Evolutionary conservation across 2,329 filamentous ascomycete genomes (phyloP).

Genomic region (Dactylellina drechsleri): DNA sequence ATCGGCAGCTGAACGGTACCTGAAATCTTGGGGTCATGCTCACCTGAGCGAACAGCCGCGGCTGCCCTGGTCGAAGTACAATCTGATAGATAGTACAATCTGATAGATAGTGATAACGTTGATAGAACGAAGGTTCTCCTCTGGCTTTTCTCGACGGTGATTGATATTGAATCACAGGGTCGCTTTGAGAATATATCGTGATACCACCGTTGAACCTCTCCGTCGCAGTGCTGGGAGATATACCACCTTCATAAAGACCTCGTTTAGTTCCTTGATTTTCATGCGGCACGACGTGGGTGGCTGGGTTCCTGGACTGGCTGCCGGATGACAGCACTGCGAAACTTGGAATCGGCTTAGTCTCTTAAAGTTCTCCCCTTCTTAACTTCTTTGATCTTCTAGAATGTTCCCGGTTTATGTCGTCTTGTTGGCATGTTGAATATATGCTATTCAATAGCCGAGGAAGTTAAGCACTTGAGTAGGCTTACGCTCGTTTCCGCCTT

Average conservation of each 20-base stretch:
- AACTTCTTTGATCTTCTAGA: conserved; percentile 19
- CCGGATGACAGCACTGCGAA: conserved; percentile 40
- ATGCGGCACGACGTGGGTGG: conserved; percentile 45
- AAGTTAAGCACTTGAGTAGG: too few relatives aligned
- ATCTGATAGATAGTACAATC: neutral
- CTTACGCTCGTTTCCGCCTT: too few relatives aligned
- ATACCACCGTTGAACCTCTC: conserved; percentile 4
- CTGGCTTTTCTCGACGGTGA: too few relatives aligned
- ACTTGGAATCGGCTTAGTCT: conserved; percentile 1
- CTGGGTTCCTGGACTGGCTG: conserved; percentile 28
- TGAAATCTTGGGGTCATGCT: conserved; percentile 39
- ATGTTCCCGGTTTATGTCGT: conserved; percentile 19
- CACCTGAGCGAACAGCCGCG: conserved; percentile 16
- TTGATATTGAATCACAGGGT: neutral
- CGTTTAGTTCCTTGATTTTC: conserved; percentile 36
- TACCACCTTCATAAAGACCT: neutral
- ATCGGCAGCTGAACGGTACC: conserved; percentile 51
- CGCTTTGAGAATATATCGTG: neutral
- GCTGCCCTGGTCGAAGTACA: neutral
- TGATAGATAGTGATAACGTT: neutral
- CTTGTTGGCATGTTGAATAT: too few relatives aligned
- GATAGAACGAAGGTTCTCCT: neutral
- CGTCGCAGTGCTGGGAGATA: neutral
- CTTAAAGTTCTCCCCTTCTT: neutral
- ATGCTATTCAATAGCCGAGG: too few relatives aligned